A percentile compares a stretch with the other conserved stretches of the same genome.
Evolutionary conservation across 805 yeast genomes (phyloP).

Genomic region (Saccharomycopsis amapae): DNA sequence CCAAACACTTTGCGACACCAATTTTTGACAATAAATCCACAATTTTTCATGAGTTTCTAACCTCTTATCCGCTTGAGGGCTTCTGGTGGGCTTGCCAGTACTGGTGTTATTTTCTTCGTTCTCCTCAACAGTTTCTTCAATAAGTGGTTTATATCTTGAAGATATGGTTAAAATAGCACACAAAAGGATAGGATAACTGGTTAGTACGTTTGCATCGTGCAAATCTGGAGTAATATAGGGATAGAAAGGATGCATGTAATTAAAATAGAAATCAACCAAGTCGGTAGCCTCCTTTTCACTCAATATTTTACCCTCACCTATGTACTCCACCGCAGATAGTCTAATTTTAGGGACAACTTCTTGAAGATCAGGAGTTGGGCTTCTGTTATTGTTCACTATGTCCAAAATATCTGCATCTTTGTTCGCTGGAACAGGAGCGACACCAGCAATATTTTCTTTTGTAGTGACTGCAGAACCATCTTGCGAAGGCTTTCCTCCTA

Average conservation of each 20-base stretch:
- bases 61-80: slow-evolving; percentile 29
- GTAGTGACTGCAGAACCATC: neutral
- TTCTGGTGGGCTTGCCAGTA: slow-evolving; percentile 1
- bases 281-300: slow-evolving; percentile 55
- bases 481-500: neutral
- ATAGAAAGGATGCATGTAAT: slow-evolving; percentile 81
- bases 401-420: neutral
- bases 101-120: slow-evolving; percentile 22
- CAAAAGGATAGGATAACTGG: slow-evolving; percentile 72
- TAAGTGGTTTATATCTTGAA: slow-evolving; percentile 64
- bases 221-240: slow-evolving; percentile 78
- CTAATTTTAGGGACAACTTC: slow-evolving; percentile 20
- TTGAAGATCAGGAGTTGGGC: neutral
- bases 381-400: neutral
- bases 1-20: slow-evolving; percentile 85
- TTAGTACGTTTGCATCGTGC: slow-evolving; percentile 56
- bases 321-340: slow-evolving; percentile 56
- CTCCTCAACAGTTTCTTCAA: slow-evolving; percentile 33
- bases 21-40: slow-evolving; percentile 78
- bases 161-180: slow-evolving; percentile 79
- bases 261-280: slow-evolving; percentile 55
- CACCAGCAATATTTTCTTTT: no score
- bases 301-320: slow-evolving; percentile 50
- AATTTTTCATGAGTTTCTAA: slow-evolving; percentile 67
- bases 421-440: neutral